Conservation (phyloP, 2,329 filamentous ascomycete genomes). For the Cadophora malorum region DNA sequence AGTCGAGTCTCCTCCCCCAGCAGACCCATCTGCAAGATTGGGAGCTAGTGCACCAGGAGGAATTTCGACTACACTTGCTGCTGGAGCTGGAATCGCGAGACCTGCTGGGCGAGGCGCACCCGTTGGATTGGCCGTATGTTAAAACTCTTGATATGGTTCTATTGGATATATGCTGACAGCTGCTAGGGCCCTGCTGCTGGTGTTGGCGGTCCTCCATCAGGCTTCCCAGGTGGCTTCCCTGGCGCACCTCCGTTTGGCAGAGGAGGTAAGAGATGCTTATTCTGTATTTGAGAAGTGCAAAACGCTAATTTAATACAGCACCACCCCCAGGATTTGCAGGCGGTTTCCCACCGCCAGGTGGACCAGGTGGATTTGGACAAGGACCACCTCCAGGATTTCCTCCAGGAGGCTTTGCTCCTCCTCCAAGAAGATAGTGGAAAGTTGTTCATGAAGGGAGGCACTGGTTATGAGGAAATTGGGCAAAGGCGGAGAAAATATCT, state of each 20-base stretch:
- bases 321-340: slow-evolving; percentile 53
- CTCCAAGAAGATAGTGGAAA: slow-evolving; percentile 44
- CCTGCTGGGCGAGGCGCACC: slow-evolving; percentile 87
- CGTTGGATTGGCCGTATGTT: slow-evolving; percentile 77
- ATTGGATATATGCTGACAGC: slow-evolving; percentile 36
- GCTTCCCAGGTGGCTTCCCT: slow-evolving; percentile 42
- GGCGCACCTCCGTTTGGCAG: slow-evolving; percentile 54
- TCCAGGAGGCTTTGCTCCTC: slow-evolving; percentile 27
- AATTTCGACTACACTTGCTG: slow-evolving; percentile 68
- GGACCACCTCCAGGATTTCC: slow-evolving; percentile 56
- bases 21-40: slow-evolving; percentile 88
- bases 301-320: slow-evolving; percentile 30
- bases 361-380: slow-evolving; percentile 55
- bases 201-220: slow-evolving; percentile 72
- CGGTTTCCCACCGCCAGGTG: slow-evolving; percentile 49
- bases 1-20: slow-evolving; percentile 93
- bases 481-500: slow-evolving; percentile 37
- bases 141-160: slow-evolving; percentile 14
- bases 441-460: slow-evolving; percentile 11
- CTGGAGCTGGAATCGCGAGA: slow-evolving; percentile 88
- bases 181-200: slow-evolving; percentile 79
- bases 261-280: slow-evolving; percentile 56
- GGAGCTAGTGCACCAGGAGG: slow-evolving; percentile 77
- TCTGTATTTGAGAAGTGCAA: not conserved
- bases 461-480: slow-evolving; percentile 29